Base-by-base conservation (phyloP, 306 rosid genomes). In the Herpetospermum pedunculosum region DNA sequence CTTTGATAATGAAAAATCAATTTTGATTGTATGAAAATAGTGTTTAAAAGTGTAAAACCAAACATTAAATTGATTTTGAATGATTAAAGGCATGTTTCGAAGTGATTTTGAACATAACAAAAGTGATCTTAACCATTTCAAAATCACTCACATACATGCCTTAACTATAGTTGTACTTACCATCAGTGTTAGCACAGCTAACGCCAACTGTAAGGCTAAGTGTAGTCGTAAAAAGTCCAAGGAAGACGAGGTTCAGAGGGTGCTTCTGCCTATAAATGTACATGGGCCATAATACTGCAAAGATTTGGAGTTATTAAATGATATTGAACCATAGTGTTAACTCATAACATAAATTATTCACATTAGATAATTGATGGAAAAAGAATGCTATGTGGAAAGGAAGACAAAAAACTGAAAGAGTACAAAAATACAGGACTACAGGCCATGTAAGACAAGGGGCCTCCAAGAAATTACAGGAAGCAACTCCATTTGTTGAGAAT, bases 171-270 rank as follows among this genome's bases (percentile, higher is more conserved):
- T 28, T 2, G 53, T 12, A 78, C 84, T 6, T 10, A 90, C 98
- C 98, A 13, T 89, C 95, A 0, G 98, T 92, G 77, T 90, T 88
- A 8, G 97, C 96, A 23, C 96, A 91, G 30, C 86, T 83, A 3
- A 90, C 89, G 23, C 98, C 97, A 48, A 92, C 96, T 1, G 98
- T 92, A 67, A 89, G 83, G 67, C 96, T 89, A 75, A 93, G 88
- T 0, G 94, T 82, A 40, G 84, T 29, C 46, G 98, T 90, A 83
- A 93, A 93, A 54, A 91, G 91, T 44, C 86, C 98, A n/a, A 93
- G 97, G 78, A 93, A 82, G 74, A 93, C 75, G 30, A 91, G 86
- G 82, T 93, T 93, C 76, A 71, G 85, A 80, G 71, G 91, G 92
- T 93, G 98, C 88, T 87, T 93, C 64, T 91, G 92, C 82, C 89